Percentiles rank a stretch among this genome's conserved stretches.
Evolutionary conservation across 495 filamentous ascomycete species (phyloP).

Genomic region (Trichocladium uniseriatum): DNA sequence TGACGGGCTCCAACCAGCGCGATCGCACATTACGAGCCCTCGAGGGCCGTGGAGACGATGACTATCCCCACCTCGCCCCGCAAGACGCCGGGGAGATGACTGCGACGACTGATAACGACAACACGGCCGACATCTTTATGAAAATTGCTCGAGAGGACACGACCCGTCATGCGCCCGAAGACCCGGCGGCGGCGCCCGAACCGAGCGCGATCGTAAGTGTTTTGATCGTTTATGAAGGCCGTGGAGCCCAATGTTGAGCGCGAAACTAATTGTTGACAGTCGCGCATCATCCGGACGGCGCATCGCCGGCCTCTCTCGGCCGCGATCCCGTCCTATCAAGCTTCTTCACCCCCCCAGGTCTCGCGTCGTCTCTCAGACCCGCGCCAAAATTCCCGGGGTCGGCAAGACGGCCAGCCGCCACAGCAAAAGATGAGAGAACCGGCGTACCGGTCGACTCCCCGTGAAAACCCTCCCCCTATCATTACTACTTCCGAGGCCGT

Average conservation of each 20-base stretch:
- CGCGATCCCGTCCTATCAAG: slow-evolving; percentile 29
- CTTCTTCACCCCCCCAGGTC: slow-evolving; percentile 28
- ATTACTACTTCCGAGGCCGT: slow-evolving; percentile 17
- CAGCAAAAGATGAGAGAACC: slow-evolving; percentile 26
- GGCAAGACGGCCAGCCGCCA: slow-evolving; percentile 26
- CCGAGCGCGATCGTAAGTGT: slow-evolving; percentile 35
- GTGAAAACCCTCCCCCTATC: slow-evolving; percentile 21
- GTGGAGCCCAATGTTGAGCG: background rate
- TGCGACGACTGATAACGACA: slow-evolving; percentile 35
- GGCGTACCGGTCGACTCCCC: slow-evolving; percentile 13
- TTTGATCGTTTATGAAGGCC: background rate
- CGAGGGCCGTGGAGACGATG: slow-evolving; percentile 35
- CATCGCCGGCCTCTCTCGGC: slow-evolving; percentile 40
- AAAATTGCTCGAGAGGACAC: slow-evolving; percentile 43
- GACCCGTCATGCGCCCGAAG: slow-evolving; percentile 25
- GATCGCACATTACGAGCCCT: slow-evolving; percentile 43
- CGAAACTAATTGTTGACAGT: slow-evolving; percentile 19
- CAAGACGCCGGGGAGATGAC: slow-evolving; percentile 34
- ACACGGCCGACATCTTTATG: slow-evolving; percentile 46
- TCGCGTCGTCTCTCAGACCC: slow-evolving; percentile 39
- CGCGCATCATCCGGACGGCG: slow-evolving; percentile 30
- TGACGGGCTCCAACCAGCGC: slow-evolving; percentile 33
- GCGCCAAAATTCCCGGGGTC: slow-evolving; percentile 31
- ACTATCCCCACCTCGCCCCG: slow-evolving; percentile 32
- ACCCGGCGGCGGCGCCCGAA: slow-evolving; percentile 22